A percentile compares a stretch with the other conserved stretches of the same genome.
Evolutionary conservation across 768 basidiomycete genomes (phyloP).

Genomic region (Lactifluus pinguis): DNA sequence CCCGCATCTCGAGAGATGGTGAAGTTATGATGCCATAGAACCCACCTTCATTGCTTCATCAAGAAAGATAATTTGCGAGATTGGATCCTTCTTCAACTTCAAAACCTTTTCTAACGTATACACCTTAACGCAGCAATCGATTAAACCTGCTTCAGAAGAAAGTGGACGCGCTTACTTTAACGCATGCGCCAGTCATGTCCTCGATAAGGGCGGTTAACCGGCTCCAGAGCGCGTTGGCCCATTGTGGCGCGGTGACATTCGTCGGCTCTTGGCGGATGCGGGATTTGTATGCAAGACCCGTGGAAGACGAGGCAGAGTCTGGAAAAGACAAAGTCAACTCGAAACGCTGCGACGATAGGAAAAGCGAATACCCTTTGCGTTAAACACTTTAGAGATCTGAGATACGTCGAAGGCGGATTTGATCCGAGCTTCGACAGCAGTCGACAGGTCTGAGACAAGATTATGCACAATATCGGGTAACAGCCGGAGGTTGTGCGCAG

Average conservation of each 20-base stretch:
- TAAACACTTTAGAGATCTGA: constrained; percentile 77
- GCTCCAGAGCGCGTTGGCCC: constrained; percentile 71
- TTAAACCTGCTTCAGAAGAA: background rate
- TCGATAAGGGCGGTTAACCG: constrained; percentile 76
- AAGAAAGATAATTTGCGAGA: constrained; percentile 69
- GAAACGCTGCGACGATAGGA: background rate
- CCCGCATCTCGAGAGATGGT: background rate
- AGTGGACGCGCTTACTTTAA: constrained; percentile 48
- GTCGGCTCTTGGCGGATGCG: constrained; percentile 89
- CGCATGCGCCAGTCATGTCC: constrained; percentile 84
- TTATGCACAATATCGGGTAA: constrained; percentile 76
- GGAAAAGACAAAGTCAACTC: constrained; percentile 15
- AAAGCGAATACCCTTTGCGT: constrained; percentile 53
- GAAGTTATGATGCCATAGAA: background rate
- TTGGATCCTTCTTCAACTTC: constrained; percentile 75
- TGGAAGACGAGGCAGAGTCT: constrained; percentile 21
- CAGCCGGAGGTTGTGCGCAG: constrained; percentile 84
- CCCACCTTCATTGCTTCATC: constrained; percentile 90
- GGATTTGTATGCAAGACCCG: constrained; percentile 63
- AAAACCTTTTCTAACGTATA: constrained; percentile 94
- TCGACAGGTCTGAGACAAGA: constrained; percentile 69
- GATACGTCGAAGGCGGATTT: constrained; percentile 77
- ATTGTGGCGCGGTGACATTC: constrained; percentile 78
- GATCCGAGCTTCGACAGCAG: constrained; percentile 76
- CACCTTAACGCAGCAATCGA: constrained; percentile 41